Evolutionary conservation across 495 filamentous ascomycete genomes (phyloP), one percentile per base, ranked within the genome.

Genomic region (Penicillium desertorum): DNA sequence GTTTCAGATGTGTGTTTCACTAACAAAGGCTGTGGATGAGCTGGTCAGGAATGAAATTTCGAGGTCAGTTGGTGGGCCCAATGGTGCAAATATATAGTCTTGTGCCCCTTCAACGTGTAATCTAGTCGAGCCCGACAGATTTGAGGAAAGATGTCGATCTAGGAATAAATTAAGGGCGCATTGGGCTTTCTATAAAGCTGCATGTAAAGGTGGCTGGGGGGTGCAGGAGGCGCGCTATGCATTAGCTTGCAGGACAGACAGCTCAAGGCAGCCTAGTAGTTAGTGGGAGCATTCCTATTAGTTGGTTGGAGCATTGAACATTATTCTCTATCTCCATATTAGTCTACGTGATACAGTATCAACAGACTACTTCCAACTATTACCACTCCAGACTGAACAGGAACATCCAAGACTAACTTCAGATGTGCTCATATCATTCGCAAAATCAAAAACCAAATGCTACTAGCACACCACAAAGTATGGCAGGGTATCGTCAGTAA

Each of bases 401-500:
- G 19, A 23, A 23, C 10, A 22, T 3, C 9, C 8, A 11, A 51
- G 6, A 17, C 37, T 6, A 29, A 29, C 16, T n/a, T 30, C 23
- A 16, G 32, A 25, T 12, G 32, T 29, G 25, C 53, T 39, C 19
- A 45, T 37, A 55, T 47, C 53, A 47, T 55, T 47, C 22, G 11
- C 16, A 29, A 45, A 47, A 55, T 55, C 34, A 47, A 47, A 44
- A 32, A 45, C 14, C 3, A 46, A 20, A 55, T 55, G 44, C 43
- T 30, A 44, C 16, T 32, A 46, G 53, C 43, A 39, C 22, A 27
- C 51, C 51, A 45, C 52, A 46, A 8, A 39, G 14, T 41, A 57
- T 61, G 62, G 62, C 49, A 62, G 66, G 66, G 66, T 69, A 69
- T 69, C 66, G 66, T 62, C 64, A 63, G 57, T 59, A 61, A 61